Evolutionary conservation across 2,329 filamentous ascomycete species (phyloP), one percentile per base, ranked within the genome.

Genomic region (Fusarium pseudonygamai): DNA sequence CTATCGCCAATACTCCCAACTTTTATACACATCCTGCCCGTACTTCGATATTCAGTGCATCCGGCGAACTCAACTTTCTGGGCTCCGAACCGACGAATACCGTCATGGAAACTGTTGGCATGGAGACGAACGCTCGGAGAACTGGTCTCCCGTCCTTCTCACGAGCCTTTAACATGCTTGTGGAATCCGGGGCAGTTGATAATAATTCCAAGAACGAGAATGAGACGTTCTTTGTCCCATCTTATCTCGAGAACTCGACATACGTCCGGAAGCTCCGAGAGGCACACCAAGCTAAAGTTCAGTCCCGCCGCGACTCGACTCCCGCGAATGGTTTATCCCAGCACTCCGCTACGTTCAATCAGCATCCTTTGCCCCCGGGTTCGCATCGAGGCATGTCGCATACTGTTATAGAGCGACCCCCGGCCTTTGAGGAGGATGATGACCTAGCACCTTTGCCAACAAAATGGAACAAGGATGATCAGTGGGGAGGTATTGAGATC

Each of bases 381-480:
- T 85, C 87, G 36, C 92, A 97, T 82, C 88, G 93, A 60, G 95
- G 94, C 26, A 90, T 97, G 83, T 90, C 93, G 22, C 94, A 94
- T 81, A 94, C 97, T 78, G 87, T 97, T 68, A 91, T 97, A 75
- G 96, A 98, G 83, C 91, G 93, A 73, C 85, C 90, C 36, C 89
- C 92, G 1, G 82, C 85, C 3, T 78, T 83, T 40, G 89, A 92
- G 42, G 89, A 93, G 39, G 90, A 93, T 55, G 84, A 86, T 28
- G 59, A 77, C 4, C 80, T 93, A 46, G 86, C 89, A 64, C 92
- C 93, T 14, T 86, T 98, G 72, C 96, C 96, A 24, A 91, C 92
- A 8, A 89, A 88, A 78, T 98, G 95, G 95, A 97, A 91, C 76
- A 92, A 91, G 53, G 86, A 88, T 37, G 95, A 98, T 80, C 95